Evolutionary conservation across 768 basidiomycete genomes (phyloP), one percentile per base, ranked within the genome.

Genomic region (Suillus placidus): DNA sequence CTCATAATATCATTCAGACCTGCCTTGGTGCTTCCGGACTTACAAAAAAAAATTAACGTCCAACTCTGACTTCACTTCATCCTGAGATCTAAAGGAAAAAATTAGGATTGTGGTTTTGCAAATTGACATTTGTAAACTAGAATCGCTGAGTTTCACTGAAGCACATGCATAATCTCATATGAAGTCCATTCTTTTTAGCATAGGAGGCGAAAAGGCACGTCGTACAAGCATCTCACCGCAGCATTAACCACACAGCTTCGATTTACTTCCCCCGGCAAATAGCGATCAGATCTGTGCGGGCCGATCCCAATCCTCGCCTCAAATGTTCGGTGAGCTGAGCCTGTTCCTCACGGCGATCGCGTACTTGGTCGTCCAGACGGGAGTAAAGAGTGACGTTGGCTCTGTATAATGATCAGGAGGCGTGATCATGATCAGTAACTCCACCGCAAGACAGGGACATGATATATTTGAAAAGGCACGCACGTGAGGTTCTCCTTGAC

Each of bases 401-500:
- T 35, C 75, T 76, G 34, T 60, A 65, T 14, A 51, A 18, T 37
- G 32, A 60, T 42, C 58, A 60, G 38, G 35, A 30, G 32, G 55
- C 32, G 4, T 61, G 61, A 60, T 55, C 61, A 62, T 62, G 56
- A n/a, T 70, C 47, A 74, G 49, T 40, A 34, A 45, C 32, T 38
- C 43, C 12, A 60, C 55, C 13, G 10, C 45, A 49, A 34, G 12
- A 32, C 49, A 26, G 64, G 34, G 18, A 43, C 35, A 57, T 20
- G 7, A 38, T 35, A 14, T 35, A 30, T 62, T 35, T 61, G 16
- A 60, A 60, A 56, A 35, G 43, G 61, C 70, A 26, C 67, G 62
- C 49, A 78, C 75, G 71, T 72, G 30, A 76, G 42, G 61, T 70
- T 69, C 35, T 78, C 76, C 54, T 76, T 76, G 30, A 70, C 72